These are phyloP conservation scores for Epithemia pelagica DNA, from an alignment of 108 stramenopile genomes.

Conservation along the genomic window DNA sequence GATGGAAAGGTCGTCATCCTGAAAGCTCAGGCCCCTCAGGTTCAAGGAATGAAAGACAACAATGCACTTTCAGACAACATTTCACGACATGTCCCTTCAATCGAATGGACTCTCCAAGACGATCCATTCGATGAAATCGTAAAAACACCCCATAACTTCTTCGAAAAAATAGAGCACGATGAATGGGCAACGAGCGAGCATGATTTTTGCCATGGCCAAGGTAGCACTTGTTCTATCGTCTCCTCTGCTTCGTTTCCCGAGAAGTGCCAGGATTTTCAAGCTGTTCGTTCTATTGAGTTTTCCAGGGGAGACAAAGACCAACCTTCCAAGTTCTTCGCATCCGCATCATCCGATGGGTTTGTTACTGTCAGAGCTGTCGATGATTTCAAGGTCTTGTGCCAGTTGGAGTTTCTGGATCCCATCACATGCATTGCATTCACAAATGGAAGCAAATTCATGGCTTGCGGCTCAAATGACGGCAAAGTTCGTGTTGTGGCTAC, in stretches of 20 bases:
- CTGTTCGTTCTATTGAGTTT: slow-evolving; percentile 18
- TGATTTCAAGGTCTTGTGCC: slow-evolving; percentile 28
- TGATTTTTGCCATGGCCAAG: not conserved
- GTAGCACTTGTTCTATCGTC: too few relatives aligned
- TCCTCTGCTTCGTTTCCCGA: too few relatives aligned
- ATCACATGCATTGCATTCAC: slow-evolving; percentile 30
- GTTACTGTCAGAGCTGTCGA: slow-evolving; percentile 19
- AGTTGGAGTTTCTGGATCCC: slow-evolving; percentile 36
- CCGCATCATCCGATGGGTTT: slow-evolving; percentile 25
- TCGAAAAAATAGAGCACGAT: not conserved
- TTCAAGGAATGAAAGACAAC: not conserved
- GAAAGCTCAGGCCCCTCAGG: slow-evolving; percentile 7
- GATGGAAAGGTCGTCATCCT: slow-evolving; percentile 23
- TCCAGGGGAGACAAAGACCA: slow-evolving; percentile 14
- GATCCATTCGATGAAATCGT: not conserved
- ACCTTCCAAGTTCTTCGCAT: slow-evolving; percentile 25
- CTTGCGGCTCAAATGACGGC: slow-evolving; percentile 30
- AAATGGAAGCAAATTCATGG: slow-evolving; percentile 27
- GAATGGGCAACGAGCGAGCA: not conserved
- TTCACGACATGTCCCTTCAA: not conserved
- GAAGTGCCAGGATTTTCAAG: not conserved
- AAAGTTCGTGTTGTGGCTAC: slow-evolving; percentile 23
- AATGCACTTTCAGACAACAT: not conserved
- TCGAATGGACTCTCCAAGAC: not conserved
- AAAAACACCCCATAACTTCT: not conserved